Percentiles rank a stretch among this genome's conserved stretches.
Evolutionary conservation across 257 asterid genomes (phyloP).

Genomic region (Solanum ossicruentum): DNA sequence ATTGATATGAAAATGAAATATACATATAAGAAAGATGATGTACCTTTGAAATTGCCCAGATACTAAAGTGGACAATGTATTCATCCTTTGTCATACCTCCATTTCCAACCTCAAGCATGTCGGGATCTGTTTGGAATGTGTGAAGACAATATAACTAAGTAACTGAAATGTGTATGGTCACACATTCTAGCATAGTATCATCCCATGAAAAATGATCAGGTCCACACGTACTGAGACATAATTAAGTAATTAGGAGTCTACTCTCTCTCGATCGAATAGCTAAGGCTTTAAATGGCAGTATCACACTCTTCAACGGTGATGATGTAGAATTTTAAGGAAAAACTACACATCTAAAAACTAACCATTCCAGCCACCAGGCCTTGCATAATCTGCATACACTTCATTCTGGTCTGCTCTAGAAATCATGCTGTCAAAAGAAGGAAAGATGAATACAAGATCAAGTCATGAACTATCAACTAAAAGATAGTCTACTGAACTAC

Average conservation of each 20-base stretch:
- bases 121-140: slow-evolving; percentile 45
- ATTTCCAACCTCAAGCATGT: slow-evolving; percentile 97
- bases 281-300: background rate
- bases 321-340: background rate
- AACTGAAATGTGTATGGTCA: background rate
- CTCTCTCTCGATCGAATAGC: background rate
- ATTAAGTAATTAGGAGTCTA: background rate
- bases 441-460: background rate
- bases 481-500: background rate
- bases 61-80: slow-evolving; percentile 68
- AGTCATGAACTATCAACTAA: background rate
- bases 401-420: slow-evolving; percentile 87
- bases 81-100: slow-evolving; percentile 90
- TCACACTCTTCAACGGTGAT: background rate
- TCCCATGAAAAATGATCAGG: background rate
- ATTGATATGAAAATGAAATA: background rate
- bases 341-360: slow-evolving; percentile 4
- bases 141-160: background rate
- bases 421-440: slow-evolving; percentile 45
- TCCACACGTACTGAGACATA: background rate
- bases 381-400: slow-evolving; percentile 70
- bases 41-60: slow-evolving; percentile 92
- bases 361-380: slow-evolving; percentile 99
- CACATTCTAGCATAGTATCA: background rate
- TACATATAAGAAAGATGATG: background rate